A percentile compares a stretch with the other conserved stretches of the same genome.
Conservation (phyloP, 805 yeast species). For the Cyberlindnera meyerae region DNA sequence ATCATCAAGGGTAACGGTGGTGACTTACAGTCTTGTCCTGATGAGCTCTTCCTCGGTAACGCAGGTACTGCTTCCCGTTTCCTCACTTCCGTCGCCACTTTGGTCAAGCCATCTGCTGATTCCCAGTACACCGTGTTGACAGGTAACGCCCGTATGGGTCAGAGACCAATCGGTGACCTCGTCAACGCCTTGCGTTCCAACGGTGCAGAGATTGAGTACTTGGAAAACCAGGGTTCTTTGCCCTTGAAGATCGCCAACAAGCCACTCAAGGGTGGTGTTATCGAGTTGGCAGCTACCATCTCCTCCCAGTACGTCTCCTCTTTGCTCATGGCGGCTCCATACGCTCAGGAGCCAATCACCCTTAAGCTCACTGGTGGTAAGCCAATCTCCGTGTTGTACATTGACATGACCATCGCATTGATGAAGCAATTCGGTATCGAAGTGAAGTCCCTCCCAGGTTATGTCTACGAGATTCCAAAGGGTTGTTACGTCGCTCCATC, state of each 20-base stretch:
- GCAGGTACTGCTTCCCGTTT: slow-evolving; percentile 98
- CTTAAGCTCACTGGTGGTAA: slow-evolving; percentile 90
- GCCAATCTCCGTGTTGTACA: slow-evolving; percentile 92
- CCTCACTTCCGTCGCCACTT: slow-evolving; percentile 86
- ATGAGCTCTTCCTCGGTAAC: slow-evolving; percentile 83
- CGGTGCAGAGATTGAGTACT: slow-evolving; percentile 70
- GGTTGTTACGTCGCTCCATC: slow-evolving; percentile 76
- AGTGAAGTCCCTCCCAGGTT: slow-evolving; percentile 70
- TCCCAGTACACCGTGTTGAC: slow-evolving; percentile 59
- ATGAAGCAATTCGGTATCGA: slow-evolving; percentile 84
- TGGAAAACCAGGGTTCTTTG: slow-evolving; percentile 73
- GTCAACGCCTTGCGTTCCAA: slow-evolving; percentile 84
- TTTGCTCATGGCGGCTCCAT: slow-evolving; percentile 95
- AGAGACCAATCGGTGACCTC: slow-evolving; percentile 93
- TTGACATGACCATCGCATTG: slow-evolving; percentile 96
- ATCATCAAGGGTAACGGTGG: slow-evolving; percentile 87
- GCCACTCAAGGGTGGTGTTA: slow-evolving; percentile 82
- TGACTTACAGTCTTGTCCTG: slow-evolving; percentile 52
- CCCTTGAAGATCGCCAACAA: slow-evolving; percentile 75
- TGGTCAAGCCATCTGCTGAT: slow-evolving; percentile 49
- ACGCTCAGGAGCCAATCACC: slow-evolving; percentile 84
- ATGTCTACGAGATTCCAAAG: slow-evolving; percentile 87
- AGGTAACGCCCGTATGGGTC: slow-evolving; percentile 96
- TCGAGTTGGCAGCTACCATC: slow-evolving; percentile 91
- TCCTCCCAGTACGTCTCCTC: slow-evolving; percentile 98